phyloP scores from a whole-genome alignment of 805 yeast genomes.

The Saccharomyces kudriavzevii region DNA sequence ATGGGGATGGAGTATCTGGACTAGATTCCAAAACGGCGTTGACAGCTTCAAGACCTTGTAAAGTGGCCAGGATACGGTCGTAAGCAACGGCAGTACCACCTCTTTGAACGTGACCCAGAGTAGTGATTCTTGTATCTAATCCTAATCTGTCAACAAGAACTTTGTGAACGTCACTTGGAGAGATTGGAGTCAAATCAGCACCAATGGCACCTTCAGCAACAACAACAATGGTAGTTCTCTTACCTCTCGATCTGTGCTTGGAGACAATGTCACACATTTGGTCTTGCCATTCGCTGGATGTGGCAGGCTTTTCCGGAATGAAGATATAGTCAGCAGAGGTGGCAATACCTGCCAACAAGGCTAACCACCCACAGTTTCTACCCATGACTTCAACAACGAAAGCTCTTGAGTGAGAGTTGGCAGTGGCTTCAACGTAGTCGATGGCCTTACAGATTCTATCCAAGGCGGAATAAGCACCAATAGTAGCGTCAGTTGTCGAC shows the following conservation, averaged over 20 bases:
- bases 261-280: slow-evolving; percentile 56
- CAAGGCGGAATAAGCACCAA: slow-evolving; percentile 72
- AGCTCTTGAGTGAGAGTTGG: slow-evolving; percentile 74
- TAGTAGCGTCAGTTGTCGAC: slow-evolving; percentile 78
- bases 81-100: slow-evolving; percentile 77
- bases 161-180: slow-evolving; percentile 55
- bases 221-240: slow-evolving; percentile 69
- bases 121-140: slow-evolving; percentile 69
- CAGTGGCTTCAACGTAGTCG: slow-evolving; percentile 79
- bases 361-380: slow-evolving; percentile 85
- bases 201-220: slow-evolving; percentile 83
- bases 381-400: slow-evolving; percentile 86
- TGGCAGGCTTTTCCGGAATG: slow-evolving; percentile 73
- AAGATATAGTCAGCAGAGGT: slow-evolving; percentile 75
- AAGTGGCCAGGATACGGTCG: slow-evolving; percentile 63
- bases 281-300: slow-evolving; percentile 53
- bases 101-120: slow-evolving; percentile 74
- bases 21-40: slow-evolving; percentile 61
- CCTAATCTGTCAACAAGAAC: slow-evolving; percentile 60
- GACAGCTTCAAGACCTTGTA: slow-evolving; percentile 79
- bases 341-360: slow-evolving; percentile 70
- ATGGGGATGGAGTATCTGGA: slow-evolving; percentile 69
- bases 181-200: slow-evolving; percentile 57
- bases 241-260: slow-evolving; percentile 62
- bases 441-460: slow-evolving; percentile 64